Conservation (phyloP, 306 rosid species). For the Rubus idaeus region DNA sequence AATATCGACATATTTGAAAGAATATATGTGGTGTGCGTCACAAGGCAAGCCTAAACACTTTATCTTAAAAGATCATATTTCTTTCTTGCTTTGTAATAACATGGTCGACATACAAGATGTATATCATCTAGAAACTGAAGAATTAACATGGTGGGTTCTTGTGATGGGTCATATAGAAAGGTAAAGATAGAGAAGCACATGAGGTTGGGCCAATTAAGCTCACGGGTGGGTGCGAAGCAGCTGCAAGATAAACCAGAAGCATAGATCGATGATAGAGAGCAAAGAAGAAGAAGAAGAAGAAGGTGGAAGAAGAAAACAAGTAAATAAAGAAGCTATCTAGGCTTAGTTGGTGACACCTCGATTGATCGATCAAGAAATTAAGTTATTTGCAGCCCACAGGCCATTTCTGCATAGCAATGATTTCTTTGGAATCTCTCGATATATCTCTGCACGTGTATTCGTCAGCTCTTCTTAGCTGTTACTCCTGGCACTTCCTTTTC, state of each 20-base stretch:
- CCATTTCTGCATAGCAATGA: slow-evolving; percentile 33
- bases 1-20: not conserved
- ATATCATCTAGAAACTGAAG: not conserved
- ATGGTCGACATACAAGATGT: not conserved
- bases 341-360: slow-evolving; percentile 34
- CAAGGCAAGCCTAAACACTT: not conserved
- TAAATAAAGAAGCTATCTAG: not conserved
- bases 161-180: slow-evolving; percentile 13
- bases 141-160: slow-evolving; percentile 10
- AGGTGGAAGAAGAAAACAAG: not conserved
- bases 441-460: slow-evolving; percentile 45
- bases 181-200: slow-evolving; percentile 13
- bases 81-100: not conserved
- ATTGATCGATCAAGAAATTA: slow-evolving; percentile 7
- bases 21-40: not conserved
- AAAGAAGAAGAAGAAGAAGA: not conserved
- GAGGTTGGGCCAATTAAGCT: slow-evolving; percentile 4
- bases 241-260: not conserved
- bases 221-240: slow-evolving; percentile 12
- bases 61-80: not conserved
- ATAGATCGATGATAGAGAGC: not conserved
- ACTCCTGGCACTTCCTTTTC: slow-evolving; percentile 17
- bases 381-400: slow-evolving; percentile 24
- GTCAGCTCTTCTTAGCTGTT: slow-evolving; percentile 62
- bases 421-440: slow-evolving; percentile 44